phyloP scores from a whole-genome alignment of 2,329 filamentous ascomycete genomes.

The Dactylellina drechsleri region DNA sequence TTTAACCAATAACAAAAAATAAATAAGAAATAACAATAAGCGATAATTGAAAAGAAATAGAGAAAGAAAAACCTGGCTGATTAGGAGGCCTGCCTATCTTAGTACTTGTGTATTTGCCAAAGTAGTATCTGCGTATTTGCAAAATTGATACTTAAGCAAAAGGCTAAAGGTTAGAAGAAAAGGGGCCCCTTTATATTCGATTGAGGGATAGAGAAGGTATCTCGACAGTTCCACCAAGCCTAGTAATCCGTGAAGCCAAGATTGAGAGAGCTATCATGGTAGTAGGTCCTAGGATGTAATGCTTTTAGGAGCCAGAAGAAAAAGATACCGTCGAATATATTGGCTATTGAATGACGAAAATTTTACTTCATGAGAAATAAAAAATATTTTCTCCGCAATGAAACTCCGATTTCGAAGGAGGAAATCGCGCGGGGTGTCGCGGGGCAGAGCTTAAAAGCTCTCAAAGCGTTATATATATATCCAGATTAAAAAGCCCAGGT shows the following conservation, averaged over 20 bases:
- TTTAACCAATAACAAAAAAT: slow-evolving; percentile 17
- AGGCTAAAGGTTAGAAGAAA: slow-evolving; percentile 22
- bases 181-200: slow-evolving; percentile 44
- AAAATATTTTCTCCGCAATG: slow-evolving; percentile 46
- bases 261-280: slow-evolving; percentile 51
- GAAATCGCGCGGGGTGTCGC: slow-evolving; percentile 47
- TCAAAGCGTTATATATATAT: slow-evolving; percentile 47
- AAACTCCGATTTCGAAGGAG: slow-evolving; percentile 49
- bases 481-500: slow-evolving; percentile 54
- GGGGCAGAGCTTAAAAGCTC: slow-evolving; percentile 41
- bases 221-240: slow-evolving; percentile 37
- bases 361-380: slow-evolving; percentile 32
- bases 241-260: slow-evolving; percentile 49
- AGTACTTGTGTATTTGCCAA: slow-evolving; percentile 14
- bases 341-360: slow-evolving; percentile 50
- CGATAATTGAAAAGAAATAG: slow-evolving; percentile 31
- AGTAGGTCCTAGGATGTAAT: slow-evolving; percentile 29
- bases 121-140: slow-evolving; percentile 31
- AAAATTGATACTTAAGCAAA: slow-evolving; percentile 6
- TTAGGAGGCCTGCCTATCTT: slow-evolving; percentile 30
- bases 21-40: slow-evolving; percentile 8
- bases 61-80: background rate
- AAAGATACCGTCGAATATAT: slow-evolving; percentile 31
- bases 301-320: slow-evolving; percentile 14
- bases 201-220: slow-evolving; percentile 14